These are phyloP conservation scores for Rhexocercosporidium sp. DNA, from an alignment of 2,329 filamentous ascomycete species.

Conservation along the genomic window DNA sequence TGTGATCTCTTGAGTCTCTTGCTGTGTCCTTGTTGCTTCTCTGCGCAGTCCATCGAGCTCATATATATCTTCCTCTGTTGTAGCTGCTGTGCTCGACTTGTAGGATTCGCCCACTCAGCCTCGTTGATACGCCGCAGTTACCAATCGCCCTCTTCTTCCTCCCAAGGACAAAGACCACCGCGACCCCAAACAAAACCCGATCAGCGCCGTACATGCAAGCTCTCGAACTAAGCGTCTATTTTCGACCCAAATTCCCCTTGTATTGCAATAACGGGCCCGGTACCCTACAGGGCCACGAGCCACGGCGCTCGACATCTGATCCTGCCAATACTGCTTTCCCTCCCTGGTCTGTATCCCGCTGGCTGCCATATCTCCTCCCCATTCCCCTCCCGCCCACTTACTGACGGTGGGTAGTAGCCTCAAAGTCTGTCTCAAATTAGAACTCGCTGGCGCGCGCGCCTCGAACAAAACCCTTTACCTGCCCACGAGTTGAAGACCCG, in stretches of 20 bases:
- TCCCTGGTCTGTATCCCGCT: conserved; percentile 28
- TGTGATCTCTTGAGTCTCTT: conserved; percentile 11
- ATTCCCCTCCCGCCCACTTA: conserved; percentile 30
- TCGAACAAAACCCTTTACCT: conserved; percentile 39
- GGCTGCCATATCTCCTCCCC: conserved; percentile 34
- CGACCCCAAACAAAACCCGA: conserved; percentile 4
- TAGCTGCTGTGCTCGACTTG: conserved; percentile 1
- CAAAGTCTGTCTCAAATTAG: conserved; percentile 38
- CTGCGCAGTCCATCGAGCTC: conserved; percentile 11
- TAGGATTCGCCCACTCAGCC: conserved; percentile 24
- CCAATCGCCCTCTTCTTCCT: neutral
- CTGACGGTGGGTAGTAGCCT: conserved; percentile 35
- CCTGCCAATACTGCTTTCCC: conserved; percentile 24
- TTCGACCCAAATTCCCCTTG: conserved; percentile 28
- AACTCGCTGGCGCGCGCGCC: conserved; percentile 36
- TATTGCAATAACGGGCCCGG: conserved; percentile 23
- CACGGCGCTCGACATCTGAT: conserved; percentile 22
- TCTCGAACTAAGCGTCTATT: conserved; percentile 38
- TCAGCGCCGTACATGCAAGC: conserved; percentile 26
- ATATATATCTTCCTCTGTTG: conserved; percentile 6
- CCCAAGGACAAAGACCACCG: neutral
- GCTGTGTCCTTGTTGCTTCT: conserved; percentile 10
- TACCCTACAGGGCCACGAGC: conserved; percentile 30
- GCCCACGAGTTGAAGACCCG: conserved; percentile 35
- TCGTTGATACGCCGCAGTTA: conserved; percentile 26